Conservation (phyloP, 768 basidiomycete genomes). For the Hydnum rufescens region DNA sequence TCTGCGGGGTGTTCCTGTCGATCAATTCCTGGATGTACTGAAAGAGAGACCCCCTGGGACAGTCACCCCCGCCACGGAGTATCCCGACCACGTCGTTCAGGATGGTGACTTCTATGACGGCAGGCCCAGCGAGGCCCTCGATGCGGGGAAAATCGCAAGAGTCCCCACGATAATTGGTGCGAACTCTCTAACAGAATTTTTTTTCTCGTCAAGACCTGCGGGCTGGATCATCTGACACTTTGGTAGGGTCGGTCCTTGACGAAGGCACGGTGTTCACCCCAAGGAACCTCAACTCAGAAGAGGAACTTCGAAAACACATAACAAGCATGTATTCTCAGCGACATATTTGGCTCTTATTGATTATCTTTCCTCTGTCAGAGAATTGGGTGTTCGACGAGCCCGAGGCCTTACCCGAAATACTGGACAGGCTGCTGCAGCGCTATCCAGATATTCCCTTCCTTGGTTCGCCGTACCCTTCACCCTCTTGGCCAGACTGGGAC, state of each 20-base stretch:
- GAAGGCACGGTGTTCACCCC: slow-evolving; percentile 1
- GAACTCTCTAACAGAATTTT: background rate
- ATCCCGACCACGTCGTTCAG: background rate
- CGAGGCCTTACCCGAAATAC: background rate
- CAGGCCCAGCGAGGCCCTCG: background rate
- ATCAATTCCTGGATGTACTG: background rate
- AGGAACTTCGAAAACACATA: background rate
- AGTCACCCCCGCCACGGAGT: background rate
- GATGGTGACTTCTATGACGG: background rate
- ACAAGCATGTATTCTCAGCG: background rate
- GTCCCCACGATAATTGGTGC: background rate
- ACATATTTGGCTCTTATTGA: background rate
- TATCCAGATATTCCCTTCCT: background rate
- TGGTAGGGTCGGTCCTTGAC: background rate
- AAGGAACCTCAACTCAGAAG: background rate
- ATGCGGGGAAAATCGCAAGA: background rate
- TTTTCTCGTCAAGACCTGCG: background rate
- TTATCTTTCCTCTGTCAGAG: too few species aligned
- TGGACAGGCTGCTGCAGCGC: background rate
- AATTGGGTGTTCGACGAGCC: background rate
- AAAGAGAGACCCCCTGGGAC: background rate
- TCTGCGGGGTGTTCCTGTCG: background rate
- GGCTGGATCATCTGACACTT: background rate
- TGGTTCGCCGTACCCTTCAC: background rate
- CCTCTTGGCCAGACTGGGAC: background rate